Conservation (phyloP, 2,329 filamentous ascomycete species). For the Fusarium floridanum region DNA sequence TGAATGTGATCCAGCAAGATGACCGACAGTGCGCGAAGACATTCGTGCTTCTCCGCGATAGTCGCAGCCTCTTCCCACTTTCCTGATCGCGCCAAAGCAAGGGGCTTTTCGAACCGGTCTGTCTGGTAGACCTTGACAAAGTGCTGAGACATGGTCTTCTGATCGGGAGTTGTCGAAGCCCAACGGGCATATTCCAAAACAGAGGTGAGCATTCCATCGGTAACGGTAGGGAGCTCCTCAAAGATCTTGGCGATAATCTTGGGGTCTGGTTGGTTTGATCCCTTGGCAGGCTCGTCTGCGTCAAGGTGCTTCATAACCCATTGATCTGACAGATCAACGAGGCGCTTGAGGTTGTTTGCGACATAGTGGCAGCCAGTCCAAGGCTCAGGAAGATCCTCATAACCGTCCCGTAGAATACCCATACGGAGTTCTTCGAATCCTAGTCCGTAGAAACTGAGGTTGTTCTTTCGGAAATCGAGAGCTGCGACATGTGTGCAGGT, state of each 20-base stretch:
- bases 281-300: conserved; percentile 49
- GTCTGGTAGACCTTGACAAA: conserved; percentile 63
- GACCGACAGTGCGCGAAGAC: conserved; percentile 67
- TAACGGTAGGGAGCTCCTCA: conserved; percentile 63
- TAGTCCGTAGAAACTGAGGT: conserved; percentile 80
- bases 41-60: conserved; percentile 70
- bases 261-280: conserved; percentile 52
- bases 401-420: conserved; percentile 73
- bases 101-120: conserved; percentile 65
- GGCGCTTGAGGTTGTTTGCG: conserved; percentile 71
- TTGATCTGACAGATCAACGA: conserved; percentile 68
- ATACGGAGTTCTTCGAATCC: conserved; percentile 73
- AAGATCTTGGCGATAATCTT: conserved; percentile 61
- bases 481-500: conserved; percentile 70
- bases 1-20: conserved; percentile 68
- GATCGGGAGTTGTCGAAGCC: conserved; percentile 59
- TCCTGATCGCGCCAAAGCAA: conserved; percentile 65
- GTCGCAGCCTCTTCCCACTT: conserved; percentile 70
- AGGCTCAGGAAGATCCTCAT: conserved; percentile 79
- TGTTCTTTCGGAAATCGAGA: conserved; percentile 79
- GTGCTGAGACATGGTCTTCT: conserved; percentile 58
- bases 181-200: conserved; percentile 67
- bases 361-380: conserved; percentile 84
- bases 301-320: conserved; percentile 65
- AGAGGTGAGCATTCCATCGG: conserved; percentile 67